Percentiles rank a stretch among this genome's conserved stretches.
These are phyloP conservation scores for Leishmania arabica DNA, from an alignment of 208 protist genomes.

Conservation along the genomic window DNA sequence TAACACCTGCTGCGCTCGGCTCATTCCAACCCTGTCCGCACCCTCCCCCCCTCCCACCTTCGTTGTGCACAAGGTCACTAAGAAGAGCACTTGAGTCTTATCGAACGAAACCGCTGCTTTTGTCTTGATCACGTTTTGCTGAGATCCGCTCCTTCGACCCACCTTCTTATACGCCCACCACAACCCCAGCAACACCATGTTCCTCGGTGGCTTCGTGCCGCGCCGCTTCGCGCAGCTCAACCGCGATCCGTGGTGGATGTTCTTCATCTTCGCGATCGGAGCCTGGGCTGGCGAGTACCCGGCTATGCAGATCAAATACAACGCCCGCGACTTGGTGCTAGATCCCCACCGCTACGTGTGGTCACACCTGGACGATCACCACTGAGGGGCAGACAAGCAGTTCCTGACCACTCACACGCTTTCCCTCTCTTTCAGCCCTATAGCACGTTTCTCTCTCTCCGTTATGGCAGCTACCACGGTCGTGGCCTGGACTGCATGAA, in stretches of 20 bases:
- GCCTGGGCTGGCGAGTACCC: constrained; percentile 85
- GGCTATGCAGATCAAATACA: constrained; percentile 87
- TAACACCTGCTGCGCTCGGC: background rate
- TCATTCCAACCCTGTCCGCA: background rate
- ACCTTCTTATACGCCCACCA: background rate
- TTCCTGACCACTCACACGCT: background rate
- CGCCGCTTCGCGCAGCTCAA: constrained; percentile 85
- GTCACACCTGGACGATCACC: constrained; percentile 80
- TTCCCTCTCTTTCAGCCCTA: background rate
- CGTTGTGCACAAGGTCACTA: background rate
- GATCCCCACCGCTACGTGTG: constrained; percentile 91
- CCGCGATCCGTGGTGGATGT: constrained; percentile 82
- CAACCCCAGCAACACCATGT: constrained; percentile 37
- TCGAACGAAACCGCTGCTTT: background rate
- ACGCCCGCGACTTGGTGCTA: constrained; percentile 74
- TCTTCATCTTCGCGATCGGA: constrained; percentile 82
- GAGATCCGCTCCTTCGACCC: background rate
- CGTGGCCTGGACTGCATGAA: background rate
- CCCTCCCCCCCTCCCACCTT: background rate
- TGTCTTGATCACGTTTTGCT: background rate
- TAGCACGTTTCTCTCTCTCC: background rate
- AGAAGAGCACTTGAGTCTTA: background rate
- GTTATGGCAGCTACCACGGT: background rate
- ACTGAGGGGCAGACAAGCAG: constrained; percentile 40
- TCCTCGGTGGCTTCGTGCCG: constrained; percentile 88